Evolutionary conservation across 768 basidiomycete species (phyloP), one percentile per base, ranked within the genome.

Genomic region (Lactarius quietus): DNA sequence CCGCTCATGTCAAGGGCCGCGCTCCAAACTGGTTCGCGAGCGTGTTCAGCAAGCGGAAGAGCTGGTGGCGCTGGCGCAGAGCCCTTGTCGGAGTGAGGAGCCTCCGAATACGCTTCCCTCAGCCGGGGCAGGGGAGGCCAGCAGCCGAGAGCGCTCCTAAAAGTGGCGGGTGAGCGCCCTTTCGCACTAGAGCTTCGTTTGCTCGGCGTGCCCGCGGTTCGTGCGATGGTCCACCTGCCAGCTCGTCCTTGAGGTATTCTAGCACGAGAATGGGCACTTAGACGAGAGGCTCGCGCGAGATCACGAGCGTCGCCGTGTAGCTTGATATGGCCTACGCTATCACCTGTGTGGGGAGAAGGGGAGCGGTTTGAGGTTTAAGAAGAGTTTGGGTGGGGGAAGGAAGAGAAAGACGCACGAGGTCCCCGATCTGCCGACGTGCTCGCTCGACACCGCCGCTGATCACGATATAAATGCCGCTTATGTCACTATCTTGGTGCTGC

Each of bases 391-490:
- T 33, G 26, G 4, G 8, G 38, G 33, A n/a, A n/a, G n/a, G 15
- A 18, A 33, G 62, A 41, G 59, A 17, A 45, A 14, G n/a, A 83
- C 92, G 67, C 73, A 97, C 95, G 70, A 98, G 83, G 72, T 99
- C 97, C 70, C 98, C 97, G 18, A 99, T 84, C 70, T 98, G 95
- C 68, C 97, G 81, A 51, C 97, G 83, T 12, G 94, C 96, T 76
- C 98, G 97, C 78, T 98, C 97, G 60, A 99, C 90, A 51, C 98
- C 95, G 64, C 93, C 93, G 72, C 86, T 89, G 56, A 99, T 82
- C 70, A 97, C 94, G 75, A 99, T 93, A 74, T 93, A 97, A 96
- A 99, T 98, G 53, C 97, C 86, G 80, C 90, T 92, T 58, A 98
- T 81, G 80, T 99, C 97, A 36, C 65, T 68, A 98, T 93, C 78